Percentiles rank a stretch among this genome's conserved stretches.
phyloP scores from a whole-genome alignment of 169 alveolate species.

The Cryptosporidium ryanae region DNA sequence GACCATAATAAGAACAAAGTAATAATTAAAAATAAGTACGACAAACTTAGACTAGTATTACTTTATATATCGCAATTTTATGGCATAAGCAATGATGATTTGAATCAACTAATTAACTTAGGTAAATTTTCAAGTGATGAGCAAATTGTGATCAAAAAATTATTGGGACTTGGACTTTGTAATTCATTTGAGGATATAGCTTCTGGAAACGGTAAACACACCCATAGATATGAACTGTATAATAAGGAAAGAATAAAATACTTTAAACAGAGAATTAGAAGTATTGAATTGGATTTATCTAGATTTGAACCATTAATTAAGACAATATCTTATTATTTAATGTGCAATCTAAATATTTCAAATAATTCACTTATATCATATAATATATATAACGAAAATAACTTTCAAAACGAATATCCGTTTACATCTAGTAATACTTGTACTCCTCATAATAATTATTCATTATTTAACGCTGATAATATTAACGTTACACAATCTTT shows the following conservation, averaged over 20 bases:
- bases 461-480: conserved; percentile 53
- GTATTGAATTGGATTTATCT: conserved; percentile 26
- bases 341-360: conserved; percentile 48
- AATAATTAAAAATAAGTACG: conserved; percentile 29
- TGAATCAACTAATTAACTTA: conserved; percentile 36
- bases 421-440: conserved; percentile 1
- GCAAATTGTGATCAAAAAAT: conserved; percentile 51
- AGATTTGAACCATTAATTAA: conserved; percentile 66
- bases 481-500: conserved; percentile 57
- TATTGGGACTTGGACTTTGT: conserved; percentile 57
- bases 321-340: conserved; percentile 34
- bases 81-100: conserved; percentile 74
- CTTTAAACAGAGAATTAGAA: conserved; percentile 57
- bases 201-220: conserved; percentile 56
- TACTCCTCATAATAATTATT: neutral
- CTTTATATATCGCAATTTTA: conserved; percentile 76
- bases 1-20: conserved; percentile 65
- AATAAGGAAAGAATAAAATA: conserved; percentile 72
- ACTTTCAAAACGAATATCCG: conserved; percentile 64
- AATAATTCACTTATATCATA: conserved; percentile 51
- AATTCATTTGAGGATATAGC: conserved; percentile 70
- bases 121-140: conserved; percentile 56
- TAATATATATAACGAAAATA: conserved; percentile 38
- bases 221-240: conserved; percentile 27
- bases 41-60: conserved; percentile 80